Conservation (phyloP, 805 yeast genomes). For the Starmera dryadoides region DNA sequence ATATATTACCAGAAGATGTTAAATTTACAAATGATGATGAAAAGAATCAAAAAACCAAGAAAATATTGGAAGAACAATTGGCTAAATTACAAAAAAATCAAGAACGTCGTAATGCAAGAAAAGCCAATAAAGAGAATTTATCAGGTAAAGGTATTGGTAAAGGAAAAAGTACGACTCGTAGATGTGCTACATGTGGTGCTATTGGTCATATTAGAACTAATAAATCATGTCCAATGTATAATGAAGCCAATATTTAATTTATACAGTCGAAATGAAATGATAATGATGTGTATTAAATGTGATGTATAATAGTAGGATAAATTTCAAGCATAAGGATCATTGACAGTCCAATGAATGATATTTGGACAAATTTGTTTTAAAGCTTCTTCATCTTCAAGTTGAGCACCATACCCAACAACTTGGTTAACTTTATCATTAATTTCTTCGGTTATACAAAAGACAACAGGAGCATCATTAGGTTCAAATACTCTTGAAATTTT, state of each 20-base stretch:
- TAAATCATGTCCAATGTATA: conserved; percentile 81
- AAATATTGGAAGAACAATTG: conserved; percentile 72
- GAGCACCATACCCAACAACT: conserved; percentile 16
- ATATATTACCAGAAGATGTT: conserved; percentile 65
- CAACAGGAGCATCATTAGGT: conserved; percentile 25
- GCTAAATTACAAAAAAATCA: conserved; percentile 76
- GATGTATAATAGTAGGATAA: not conserved
- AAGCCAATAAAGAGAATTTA: conserved; percentile 36
- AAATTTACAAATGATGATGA: conserved; percentile 80
- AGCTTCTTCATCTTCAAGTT: conserved; percentile 8
- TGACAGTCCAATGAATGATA: conserved; percentile 17
- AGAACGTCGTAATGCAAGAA: conserved; percentile 54
- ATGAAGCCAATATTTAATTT: conserved; percentile 27
- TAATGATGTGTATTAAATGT: not conserved
- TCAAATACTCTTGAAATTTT: conserved; percentile 31
- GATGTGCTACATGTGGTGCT: conserved; percentile 94
- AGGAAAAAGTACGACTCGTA: conserved; percentile 46
- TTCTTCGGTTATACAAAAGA: conserved; percentile 32
- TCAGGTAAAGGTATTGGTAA: conserved; percentile 20
- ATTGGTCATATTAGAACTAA: conserved; percentile 92
- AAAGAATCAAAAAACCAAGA: conserved; percentile 68
- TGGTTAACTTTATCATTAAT: conserved; percentile 1
- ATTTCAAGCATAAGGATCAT: not conserved
- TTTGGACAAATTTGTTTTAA: conserved; percentile 13
- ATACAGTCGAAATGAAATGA: not conserved